These are phyloP conservation scores for Penicillium verrucosum DNA, from an alignment of 2,329 filamentous ascomycete genomes.

Conservation along the genomic window DNA sequence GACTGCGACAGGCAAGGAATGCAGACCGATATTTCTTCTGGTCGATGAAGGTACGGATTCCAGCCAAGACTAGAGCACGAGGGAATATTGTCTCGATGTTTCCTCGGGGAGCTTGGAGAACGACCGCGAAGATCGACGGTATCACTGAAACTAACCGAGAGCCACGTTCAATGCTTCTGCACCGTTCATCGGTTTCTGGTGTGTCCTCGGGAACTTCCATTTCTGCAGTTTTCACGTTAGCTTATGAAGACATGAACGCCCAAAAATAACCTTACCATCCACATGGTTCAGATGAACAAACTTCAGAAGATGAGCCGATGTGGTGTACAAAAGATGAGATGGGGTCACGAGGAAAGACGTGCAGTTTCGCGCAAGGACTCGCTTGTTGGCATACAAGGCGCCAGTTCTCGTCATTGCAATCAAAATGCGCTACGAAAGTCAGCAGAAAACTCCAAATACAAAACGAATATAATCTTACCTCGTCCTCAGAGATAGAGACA, in stretches of 20 bases:
- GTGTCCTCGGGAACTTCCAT: conserved; percentile 83
- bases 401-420: conserved; percentile 73
- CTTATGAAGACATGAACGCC: conserved; percentile 2
- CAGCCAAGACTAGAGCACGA: conserved; percentile 84
- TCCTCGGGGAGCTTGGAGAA: conserved; percentile 92
- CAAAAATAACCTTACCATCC: conserved; percentile 52
- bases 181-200: conserved; percentile 87
- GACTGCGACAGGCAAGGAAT: conserved; percentile 82
- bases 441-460: conserved; percentile 6
- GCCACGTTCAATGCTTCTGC: conserved; percentile 85
- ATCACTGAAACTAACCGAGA: conserved; percentile 83
- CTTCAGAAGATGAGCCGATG: conserved; percentile 86
- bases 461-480: conserved; percentile 29
- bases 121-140: conserved; percentile 78
- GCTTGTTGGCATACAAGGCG: conserved; percentile 72
- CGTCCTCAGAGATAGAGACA: conserved; percentile 37
- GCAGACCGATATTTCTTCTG: conserved; percentile 76
- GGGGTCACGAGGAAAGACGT: conserved; percentile 84
- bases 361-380: conserved; percentile 75
- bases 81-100: conserved; percentile 96
- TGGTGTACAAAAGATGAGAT: conserved; percentile 85
- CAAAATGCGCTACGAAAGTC: conserved; percentile 42
- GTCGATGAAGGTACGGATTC: conserved; percentile 78
- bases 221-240: conserved; percentile 48
- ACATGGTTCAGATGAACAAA: conserved; percentile 76